These are phyloP conservation scores for Aspergillus amoenus DNA, from an alignment of 2,329 filamentous ascomycete genomes.

Conservation along the genomic window DNA sequence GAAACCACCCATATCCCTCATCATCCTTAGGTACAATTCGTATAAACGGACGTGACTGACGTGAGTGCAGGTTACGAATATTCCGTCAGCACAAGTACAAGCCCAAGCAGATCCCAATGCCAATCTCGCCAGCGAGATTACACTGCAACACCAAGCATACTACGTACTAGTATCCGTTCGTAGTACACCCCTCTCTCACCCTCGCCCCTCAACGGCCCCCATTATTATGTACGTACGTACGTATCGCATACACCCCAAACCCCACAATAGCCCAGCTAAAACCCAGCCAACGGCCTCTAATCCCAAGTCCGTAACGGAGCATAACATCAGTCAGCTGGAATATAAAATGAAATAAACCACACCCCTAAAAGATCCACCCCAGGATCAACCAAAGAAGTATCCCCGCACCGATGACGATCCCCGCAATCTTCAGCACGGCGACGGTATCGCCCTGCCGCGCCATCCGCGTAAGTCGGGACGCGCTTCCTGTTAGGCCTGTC, in stretches of 20 bases:
- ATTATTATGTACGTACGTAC: background rate
- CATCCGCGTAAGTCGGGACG: constrained; percentile 81
- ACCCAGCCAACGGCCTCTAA: no score
- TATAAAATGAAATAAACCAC: no score
- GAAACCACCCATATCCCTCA: background rate
- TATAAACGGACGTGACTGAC: no score
- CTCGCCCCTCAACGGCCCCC: no score
- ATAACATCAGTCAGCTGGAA: no score
- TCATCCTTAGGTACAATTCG: background rate
- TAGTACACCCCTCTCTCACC: background rate
- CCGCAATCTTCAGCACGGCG: constrained; percentile 84
- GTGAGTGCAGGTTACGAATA: no score
- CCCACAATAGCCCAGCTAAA: no score
- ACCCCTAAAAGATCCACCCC: constrained; percentile 57
- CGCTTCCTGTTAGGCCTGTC: constrained; percentile 79
- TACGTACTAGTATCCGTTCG: background rate
- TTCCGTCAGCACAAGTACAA: no score
- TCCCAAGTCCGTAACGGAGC: no score
- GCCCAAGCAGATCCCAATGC: no score
- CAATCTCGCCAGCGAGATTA: background rate
- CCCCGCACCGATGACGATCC: constrained; percentile 72
- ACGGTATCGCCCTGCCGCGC: constrained; percentile 86
- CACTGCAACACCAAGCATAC: background rate
- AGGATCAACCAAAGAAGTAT: constrained; percentile 73
- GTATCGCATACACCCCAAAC: background rate